Base-by-base conservation (phyloP, 495 filamentous ascomycete genomes). In the Trichoderma orchidacearum region DNA sequence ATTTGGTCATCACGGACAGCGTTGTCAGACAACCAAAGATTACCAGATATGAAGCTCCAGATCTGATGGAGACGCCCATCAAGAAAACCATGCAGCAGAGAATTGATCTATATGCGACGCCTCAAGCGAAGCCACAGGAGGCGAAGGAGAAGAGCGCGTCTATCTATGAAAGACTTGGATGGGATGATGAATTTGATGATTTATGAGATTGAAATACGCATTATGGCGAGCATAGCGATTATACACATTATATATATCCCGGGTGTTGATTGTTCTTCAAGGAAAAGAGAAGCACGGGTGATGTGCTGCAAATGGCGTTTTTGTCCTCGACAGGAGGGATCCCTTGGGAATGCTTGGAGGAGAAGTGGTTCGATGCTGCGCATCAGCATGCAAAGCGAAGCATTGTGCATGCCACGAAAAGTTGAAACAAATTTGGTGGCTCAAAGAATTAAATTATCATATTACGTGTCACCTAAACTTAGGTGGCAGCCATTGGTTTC, bases 91-190 rank as follows among this genome's bases (percentile, higher is more conserved):
- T 35, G 41, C 30, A 59, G 51, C 15, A 23, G 30, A 35, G 31
- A 36, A 62, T 41, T 12, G 56, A 67, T 48, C 15, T 48, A 28
- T 48, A 48, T 5, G 41, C 41, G 8, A 48, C 41, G 11, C 41
- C 41, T 48, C 18, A 32, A 25, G 17, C 27, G 28, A 53, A 32
- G 51, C 5, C 17, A n/a, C 28, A 53, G 51, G 51, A 55, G 31
- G 6, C 53, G 13, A 30, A 59, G 34, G 56, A 54, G 8, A 65
- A 76, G 68, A 68, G 72, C 31, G 15, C 55, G 62, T 73, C 71
- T 17, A 86, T 95, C 50, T 94, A 86, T 64, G 80, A 85, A 66
- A 71, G 73, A 32, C 65, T 93, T 51, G 85, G 89, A 50, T 89
- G 90, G 90, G 85, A 92, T 61, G 83, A 86, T 63, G 54, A 56